A percentile compares a stretch with the other conserved stretches of the same genome.
Conservation (phyloP, 1,284 basidiomycete species). For the Singerocomus rubriflavus region DNA sequence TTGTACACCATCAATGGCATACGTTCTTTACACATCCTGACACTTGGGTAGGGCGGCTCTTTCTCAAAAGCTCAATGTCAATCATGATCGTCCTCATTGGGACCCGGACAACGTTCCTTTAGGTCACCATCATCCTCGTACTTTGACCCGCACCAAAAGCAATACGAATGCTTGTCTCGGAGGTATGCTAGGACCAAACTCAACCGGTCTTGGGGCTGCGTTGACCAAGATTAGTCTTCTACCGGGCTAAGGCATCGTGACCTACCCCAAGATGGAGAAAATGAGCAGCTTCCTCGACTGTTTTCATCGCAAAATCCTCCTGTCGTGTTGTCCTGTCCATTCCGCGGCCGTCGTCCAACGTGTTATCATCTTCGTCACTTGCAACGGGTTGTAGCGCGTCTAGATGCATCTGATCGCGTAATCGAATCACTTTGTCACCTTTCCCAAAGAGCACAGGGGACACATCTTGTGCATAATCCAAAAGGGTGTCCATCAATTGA, state of each 20-base stretch:
- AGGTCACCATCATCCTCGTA: slow-evolving; percentile 66
- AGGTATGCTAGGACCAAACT: slow-evolving; percentile 69
- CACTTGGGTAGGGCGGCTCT: background rate
- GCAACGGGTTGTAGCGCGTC: slow-evolving; percentile 59
- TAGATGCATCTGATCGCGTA: slow-evolving; percentile 64
- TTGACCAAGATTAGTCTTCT: slow-evolving; percentile 12
- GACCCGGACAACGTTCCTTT: slow-evolving; percentile 67
- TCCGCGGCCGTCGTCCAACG: slow-evolving; percentile 21
- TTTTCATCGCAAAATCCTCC: slow-evolving; percentile 47
- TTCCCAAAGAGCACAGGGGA: slow-evolving; percentile 19
- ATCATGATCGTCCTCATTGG: slow-evolving; percentile 76
- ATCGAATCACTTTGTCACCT: slow-evolving; percentile 44
- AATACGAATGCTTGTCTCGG: slow-evolving; percentile 68
- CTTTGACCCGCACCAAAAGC: slow-evolving; percentile 84
- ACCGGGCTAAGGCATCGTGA: slow-evolving; percentile 10
- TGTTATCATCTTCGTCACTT: slow-evolving; percentile 29
- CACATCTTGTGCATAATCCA: slow-evolving; percentile 36
- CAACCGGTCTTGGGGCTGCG: slow-evolving; percentile 67
- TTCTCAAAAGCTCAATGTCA: slow-evolving; percentile 33
- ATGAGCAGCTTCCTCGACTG: slow-evolving; percentile 61
- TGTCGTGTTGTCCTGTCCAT: slow-evolving; percentile 19
- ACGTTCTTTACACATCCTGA: slow-evolving; percentile 17
- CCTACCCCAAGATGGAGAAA: slow-evolving; percentile 67
- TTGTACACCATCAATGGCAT: slow-evolving; percentile 32
- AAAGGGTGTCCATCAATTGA: slow-evolving; percentile 57